Percentiles rank a stretch among this genome's conserved stretches.
Evolutionary conservation across 2,329 filamentous ascomycete species (phyloP).

Genomic region (Chaetomiaceae sp.): DNA sequence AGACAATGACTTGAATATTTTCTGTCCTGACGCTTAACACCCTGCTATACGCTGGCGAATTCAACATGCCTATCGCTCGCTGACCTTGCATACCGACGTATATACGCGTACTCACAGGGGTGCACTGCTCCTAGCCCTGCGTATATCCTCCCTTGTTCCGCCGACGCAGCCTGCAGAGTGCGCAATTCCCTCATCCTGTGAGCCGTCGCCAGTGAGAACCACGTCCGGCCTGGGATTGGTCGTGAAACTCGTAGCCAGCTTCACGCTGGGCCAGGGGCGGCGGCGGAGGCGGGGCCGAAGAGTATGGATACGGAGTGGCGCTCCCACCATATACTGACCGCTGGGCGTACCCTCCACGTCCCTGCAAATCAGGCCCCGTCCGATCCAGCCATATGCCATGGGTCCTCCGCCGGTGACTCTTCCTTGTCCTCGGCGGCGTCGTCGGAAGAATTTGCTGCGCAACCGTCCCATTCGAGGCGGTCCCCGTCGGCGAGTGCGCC

Average conservation of each 20-base stretch:
- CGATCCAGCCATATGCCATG: too few relatives aligned
- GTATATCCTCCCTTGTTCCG: neutral
- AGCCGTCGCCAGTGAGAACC: too few relatives aligned
- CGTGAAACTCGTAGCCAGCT: too few relatives aligned
- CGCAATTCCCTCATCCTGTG: too few relatives aligned
- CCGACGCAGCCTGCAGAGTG: neutral
- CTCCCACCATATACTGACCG: too few relatives aligned
- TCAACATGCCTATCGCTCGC: neutral
- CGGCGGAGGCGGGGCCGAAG: too few relatives aligned
- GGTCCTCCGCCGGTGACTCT: too few relatives aligned
- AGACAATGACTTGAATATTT: slow-evolving; percentile 43
- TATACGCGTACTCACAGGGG: slow-evolving; percentile 2
- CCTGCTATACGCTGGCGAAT: neutral
- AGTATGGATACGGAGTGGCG: neutral
- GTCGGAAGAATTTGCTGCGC: too few relatives aligned
- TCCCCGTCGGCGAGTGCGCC: neutral
- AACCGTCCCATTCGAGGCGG: neutral
- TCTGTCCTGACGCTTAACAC: slow-evolving; percentile 1
- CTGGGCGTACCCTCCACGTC: neutral
- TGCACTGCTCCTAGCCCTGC: neutral
- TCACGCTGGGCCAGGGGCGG: too few relatives aligned
- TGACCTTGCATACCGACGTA: neutral
- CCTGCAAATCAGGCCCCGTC: too few relatives aligned
- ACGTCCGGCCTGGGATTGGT: too few relatives aligned
- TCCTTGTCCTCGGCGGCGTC: too few relatives aligned